Base-by-base conservation (phyloP, 2,329 filamentous ascomycete species). In the Plectosphaerella sp. region DNA sequence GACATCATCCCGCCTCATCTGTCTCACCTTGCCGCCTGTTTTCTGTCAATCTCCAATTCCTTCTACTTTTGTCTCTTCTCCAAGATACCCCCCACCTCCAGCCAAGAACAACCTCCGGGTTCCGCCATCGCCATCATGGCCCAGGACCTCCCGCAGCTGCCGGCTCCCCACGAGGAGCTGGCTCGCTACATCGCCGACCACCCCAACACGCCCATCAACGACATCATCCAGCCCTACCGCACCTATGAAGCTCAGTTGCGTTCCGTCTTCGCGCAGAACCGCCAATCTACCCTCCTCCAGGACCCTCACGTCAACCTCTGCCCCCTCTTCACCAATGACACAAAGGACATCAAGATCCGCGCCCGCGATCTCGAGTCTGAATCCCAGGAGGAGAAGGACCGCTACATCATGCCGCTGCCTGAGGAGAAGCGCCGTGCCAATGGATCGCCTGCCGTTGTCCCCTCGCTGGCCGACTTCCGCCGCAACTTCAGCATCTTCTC, bases 401-500 rank as follows among this genome's bases (percentile, higher is more conserved):
- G 69, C 61, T 91, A 89, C 62, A 81, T 91, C 64, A 89, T 91
- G 86, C 65, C 80, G 6, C 75, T 91, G 25, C 75, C 79, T 0
- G 69, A 79, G 1, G 73, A 82, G 4, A 77, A 86, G 48, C 84
- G 90, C 36, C 84, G 83, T 47, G 61, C 73, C 1, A 70, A 82
- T 63, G 86, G 82, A 5, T 79, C 84, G 1, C 82, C 82, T 3
- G 89, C 90, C 3, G 79, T 88, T 4, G 89, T 92, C 0, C 65
- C 76, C 22, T 79, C 79, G 12, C 64, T 94, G 45, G 76, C 80
- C 47, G 84, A 89, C 28, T 96, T 94, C 60, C 83, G 85, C 64
- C 80, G 82, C 47, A 93, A 94, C 68, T 93, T 96, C 69, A 81
- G 81, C 53, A 66, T 95, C 53, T 96, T 96, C 64, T 91, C 87